These are phyloP conservation scores for Strobilomyces echinocephalus DNA, from an alignment of 768 basidiomycete genomes.

Conservation along the genomic window DNA sequence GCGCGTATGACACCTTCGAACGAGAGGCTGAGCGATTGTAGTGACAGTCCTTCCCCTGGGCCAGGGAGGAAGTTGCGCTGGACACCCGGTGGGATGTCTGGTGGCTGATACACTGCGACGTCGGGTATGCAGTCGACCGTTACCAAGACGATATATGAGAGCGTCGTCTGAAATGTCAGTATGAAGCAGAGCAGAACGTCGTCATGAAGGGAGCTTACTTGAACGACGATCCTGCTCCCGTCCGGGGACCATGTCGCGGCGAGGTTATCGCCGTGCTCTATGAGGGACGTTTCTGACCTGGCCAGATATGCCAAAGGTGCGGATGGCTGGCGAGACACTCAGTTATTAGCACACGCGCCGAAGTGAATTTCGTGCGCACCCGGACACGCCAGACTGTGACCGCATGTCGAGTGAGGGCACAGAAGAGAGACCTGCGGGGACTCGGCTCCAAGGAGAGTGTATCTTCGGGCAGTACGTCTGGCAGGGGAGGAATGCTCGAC, in stretches of 20 bases:
- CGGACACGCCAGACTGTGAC: conserved; percentile 79
- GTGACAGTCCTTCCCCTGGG: conserved; percentile 70
- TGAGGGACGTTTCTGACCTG: conserved; percentile 70
- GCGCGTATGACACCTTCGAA: conserved; percentile 81
- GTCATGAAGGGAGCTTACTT: conserved; percentile 44
- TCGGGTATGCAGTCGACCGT: conserved; percentile 55
- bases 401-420: conserved; percentile 64
- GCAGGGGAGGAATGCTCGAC: conserved; percentile 63
- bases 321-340: conserved; percentile 48
- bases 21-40: conserved; percentile 63
- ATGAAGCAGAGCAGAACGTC: conserved; percentile 1
- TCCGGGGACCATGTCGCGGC: conserved; percentile 80
- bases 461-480: conserved; percentile 54
- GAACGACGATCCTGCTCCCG: conserved; percentile 71
- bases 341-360: neutral
- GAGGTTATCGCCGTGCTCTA: conserved; percentile 79
- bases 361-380: conserved; percentile 39
- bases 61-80: conserved; percentile 72
- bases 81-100: conserved; percentile 42
- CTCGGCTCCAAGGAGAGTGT: conserved; percentile 58
- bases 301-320: conserved; percentile 67
- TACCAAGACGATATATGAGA: conserved; percentile 75
- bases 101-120: conserved; percentile 51
- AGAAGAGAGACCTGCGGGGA: conserved; percentile 74
- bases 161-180: conserved; percentile 55